Base-by-base conservation (phyloP, 2,329 filamentous ascomycete species). In the Amesomyces nigricolor region DNA sequence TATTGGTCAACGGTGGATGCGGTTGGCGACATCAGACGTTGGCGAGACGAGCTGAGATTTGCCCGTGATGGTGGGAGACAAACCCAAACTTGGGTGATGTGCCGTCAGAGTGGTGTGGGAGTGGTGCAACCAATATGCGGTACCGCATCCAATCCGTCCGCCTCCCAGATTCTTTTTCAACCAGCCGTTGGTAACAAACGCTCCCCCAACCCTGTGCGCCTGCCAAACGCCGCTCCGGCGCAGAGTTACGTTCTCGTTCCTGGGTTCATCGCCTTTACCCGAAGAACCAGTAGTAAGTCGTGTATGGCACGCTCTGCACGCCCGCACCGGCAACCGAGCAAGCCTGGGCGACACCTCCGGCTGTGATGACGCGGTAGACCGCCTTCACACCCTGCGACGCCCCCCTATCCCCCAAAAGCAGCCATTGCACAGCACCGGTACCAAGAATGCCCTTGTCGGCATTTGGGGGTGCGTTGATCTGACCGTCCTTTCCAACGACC, bases 281-380 rank as follows among this genome's bases (percentile, higher is more conserved):
- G 62, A 74, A 83, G 65, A 83, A 75, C 79, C 80, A 83, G 70
- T 84, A 84, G 61, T 73, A 74, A n/a, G 80, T 72, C 1, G 79
- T 64, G 65, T 84, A 84, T 2, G 75, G 73, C 26, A 81, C 75
- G 66, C 79, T 83, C 63, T 78, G 73, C 16, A 64, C 58, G 55
- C 76, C 73, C 7, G 63, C 64, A 42, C 74, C 71, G n/a, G 69
- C 69, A 1, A 67, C 68, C 0, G 53, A 57, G 44, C 80, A 83
- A 4, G 71, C 63, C 63, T 75, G 67, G 1, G 74, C 65, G 58
- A 58, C 67, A 19, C 80, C 80, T 2, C 80, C 80, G 13, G 78
- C 74, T 0, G 80, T 83, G 56, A 73, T 60, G 45, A 83, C 80
- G 46, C 80, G 78, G 68, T 81, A 83, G 50, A 82, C 77, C 10